Evolutionary conservation across 2,329 filamentous ascomycete genomes (phyloP).

Genomic region (Pseudogymnoascus sp.): DNA sequence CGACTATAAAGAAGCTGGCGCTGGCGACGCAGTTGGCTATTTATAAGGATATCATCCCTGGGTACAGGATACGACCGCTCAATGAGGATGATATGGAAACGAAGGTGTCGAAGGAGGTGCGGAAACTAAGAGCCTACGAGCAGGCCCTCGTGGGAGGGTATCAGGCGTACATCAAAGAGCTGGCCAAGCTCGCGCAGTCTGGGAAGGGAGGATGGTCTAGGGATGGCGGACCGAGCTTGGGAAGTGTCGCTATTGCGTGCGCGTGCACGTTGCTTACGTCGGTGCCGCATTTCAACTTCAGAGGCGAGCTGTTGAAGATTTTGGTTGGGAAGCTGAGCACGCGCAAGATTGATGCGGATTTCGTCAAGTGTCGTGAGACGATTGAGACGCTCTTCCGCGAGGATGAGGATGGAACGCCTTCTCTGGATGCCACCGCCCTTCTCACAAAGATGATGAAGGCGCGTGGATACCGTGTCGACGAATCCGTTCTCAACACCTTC

Average conservation of each 20-base stretch:
- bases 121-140: slow-evolving; percentile 73
- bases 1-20: slow-evolving; percentile 74
- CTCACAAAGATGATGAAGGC: slow-evolving; percentile 94
- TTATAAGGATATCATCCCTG: slow-evolving; percentile 93
- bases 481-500: slow-evolving; percentile 83
- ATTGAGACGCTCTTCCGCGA: slow-evolving; percentile 74
- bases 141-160: slow-evolving; percentile 81
- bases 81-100: slow-evolving; percentile 64
- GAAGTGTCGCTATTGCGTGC: slow-evolving; percentile 74
- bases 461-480: slow-evolving; percentile 72
- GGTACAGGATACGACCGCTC: slow-evolving; percentile 83
- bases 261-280: slow-evolving; percentile 70
- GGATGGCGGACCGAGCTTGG: slow-evolving; percentile 43
- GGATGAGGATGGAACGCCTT: slow-evolving; percentile 83
- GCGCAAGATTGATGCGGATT: slow-evolving; percentile 64
- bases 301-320: slow-evolving; percentile 78
- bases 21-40: slow-evolving; percentile 80
- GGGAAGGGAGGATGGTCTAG: slow-evolving; percentile 31
- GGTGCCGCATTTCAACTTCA: slow-evolving; percentile 96
- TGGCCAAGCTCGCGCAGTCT: slow-evolving; percentile 60
- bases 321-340: slow-evolving; percentile 74
- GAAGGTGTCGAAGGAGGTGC: slow-evolving; percentile 88
- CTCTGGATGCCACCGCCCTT: slow-evolving; percentile 76
- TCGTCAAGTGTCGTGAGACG: slow-evolving; percentile 66
- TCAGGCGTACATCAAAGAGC: slow-evolving; percentile 70